phyloP scores from a whole-genome alignment of 805 yeast species.

The Yarrowia alimentaria region DNA sequence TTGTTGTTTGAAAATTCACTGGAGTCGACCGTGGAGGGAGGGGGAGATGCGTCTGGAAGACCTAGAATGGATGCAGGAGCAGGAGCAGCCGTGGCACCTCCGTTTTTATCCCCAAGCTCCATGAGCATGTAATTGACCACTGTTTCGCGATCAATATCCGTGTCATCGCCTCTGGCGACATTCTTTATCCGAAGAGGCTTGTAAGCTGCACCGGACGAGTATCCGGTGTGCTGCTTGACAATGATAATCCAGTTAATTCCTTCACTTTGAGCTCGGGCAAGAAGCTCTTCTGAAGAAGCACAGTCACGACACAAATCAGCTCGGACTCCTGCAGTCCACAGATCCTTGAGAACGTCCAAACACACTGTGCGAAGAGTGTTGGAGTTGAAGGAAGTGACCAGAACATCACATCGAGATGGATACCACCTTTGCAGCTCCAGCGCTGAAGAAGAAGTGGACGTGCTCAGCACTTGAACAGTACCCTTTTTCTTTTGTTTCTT shows the following conservation, averaged over 20 bases:
- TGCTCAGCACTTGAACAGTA: slow-evolving; percentile 32
- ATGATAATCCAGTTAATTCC: slow-evolving; percentile 76
- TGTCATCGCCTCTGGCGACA: slow-evolving; percentile 57
- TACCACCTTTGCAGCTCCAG: slow-evolving; percentile 43
- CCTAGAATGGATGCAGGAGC: background rate
- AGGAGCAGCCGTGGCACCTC: background rate
- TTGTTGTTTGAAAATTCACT: slow-evolving; percentile 27
- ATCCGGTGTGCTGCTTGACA: slow-evolving; percentile 63
- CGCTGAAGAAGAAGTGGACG: slow-evolving; percentile 16
- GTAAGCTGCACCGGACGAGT: slow-evolving; percentile 47
- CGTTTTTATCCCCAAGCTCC: slow-evolving; percentile 34
- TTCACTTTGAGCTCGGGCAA: slow-evolving; percentile 60
- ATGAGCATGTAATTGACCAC: slow-evolving; percentile 48
- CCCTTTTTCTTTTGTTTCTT: slow-evolving; percentile 31
- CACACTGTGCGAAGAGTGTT: slow-evolving; percentile 59
- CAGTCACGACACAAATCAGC: slow-evolving; percentile 57
- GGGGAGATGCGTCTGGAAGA: slow-evolving; percentile 8
- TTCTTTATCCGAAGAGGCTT: slow-evolving; percentile 77
- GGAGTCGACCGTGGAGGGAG: background rate
- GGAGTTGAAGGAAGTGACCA: slow-evolving; percentile 67
- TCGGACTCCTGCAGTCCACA: slow-evolving; percentile 78
- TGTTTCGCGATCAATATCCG: slow-evolving; percentile 72
- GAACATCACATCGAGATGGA: slow-evolving; percentile 72
- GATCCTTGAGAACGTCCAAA: slow-evolving; percentile 54
- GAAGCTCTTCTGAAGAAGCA: slow-evolving; percentile 58